These are phyloP conservation scores for Hypoxylon sp. DNA, from an alignment of 2,329 filamentous ascomycete species.

Conservation along the genomic window DNA sequence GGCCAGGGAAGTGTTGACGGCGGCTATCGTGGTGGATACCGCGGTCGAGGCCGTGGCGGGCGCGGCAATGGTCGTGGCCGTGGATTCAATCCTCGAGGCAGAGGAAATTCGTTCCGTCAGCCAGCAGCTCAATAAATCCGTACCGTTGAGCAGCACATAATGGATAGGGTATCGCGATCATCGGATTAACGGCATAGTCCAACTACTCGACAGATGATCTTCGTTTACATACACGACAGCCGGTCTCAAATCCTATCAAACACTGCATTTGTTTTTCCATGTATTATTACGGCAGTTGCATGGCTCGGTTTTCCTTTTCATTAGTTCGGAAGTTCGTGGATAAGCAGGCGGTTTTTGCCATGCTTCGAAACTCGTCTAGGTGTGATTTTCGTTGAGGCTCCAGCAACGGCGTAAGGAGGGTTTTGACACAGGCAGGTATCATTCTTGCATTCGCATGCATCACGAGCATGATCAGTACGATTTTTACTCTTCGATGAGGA, in stretches of 20 bases:
- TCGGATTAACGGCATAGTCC: conserved; percentile 2
- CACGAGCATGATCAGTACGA: conserved; percentile 29
- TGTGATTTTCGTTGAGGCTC: conserved; percentile 38
- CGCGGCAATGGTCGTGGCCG: conserved; percentile 61
- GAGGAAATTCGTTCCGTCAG: conserved; percentile 43
- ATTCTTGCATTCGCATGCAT: conserved; percentile 42
- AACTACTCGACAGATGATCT: not conserved
- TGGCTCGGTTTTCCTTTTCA: conserved; percentile 38
- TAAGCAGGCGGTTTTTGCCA: conserved; percentile 40
- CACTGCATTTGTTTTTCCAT: conserved; percentile 29
- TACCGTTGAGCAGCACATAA: not conserved
- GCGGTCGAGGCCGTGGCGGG: conserved; percentile 81
- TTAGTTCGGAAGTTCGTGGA: conserved; percentile 39
- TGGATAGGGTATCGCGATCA: too few species aligned
- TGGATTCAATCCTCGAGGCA: conserved; percentile 41
- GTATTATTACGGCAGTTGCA: conserved; percentile 42
- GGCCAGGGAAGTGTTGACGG: conserved; percentile 94
- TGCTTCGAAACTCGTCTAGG: conserved; percentile 33
- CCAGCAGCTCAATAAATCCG: conserved; percentile 35
- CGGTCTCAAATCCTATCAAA: not conserved
- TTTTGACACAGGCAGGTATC: conserved; percentile 39
- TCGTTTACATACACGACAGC: too few species aligned
- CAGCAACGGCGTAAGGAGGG: conserved; percentile 42
- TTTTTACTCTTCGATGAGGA: conserved; percentile 29
- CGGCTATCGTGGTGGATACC: conserved; percentile 76